Percentiles rank a stretch among this genome's conserved stretches.
Conservation (phyloP, 108 stramenopile genomes). For the Nannochloropsis oceanica region DNA sequence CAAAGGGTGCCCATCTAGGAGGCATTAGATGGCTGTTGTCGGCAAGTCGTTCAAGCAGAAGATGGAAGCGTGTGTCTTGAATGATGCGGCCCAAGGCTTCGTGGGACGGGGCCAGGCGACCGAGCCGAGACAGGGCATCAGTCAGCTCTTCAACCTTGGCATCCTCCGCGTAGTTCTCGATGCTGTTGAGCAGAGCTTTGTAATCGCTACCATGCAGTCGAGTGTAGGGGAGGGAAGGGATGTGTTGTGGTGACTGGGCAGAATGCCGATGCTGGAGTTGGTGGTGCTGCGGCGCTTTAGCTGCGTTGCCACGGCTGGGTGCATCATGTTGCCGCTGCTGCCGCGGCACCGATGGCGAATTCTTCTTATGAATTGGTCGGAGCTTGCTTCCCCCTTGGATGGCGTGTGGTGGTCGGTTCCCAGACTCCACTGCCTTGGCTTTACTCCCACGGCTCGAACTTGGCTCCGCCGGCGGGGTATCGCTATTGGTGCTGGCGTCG, state of each 20-base stretch:
- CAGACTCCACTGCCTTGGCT: neutral
- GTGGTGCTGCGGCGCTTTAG: neutral
- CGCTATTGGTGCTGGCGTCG: neutral
- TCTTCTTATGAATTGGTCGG: neutral
- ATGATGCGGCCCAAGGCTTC: neutral
- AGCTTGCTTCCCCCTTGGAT: neutral
- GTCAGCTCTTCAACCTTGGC: neutral
- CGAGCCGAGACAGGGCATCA: neutral
- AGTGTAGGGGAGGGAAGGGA: neutral
- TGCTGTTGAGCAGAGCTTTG: neutral
- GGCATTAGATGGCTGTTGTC: neutral
- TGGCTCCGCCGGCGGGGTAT: neutral
- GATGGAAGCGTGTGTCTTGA: neutral
- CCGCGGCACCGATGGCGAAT: neutral
- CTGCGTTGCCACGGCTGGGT: neutral
- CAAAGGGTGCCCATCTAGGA: neutral
- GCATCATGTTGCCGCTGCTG: neutral
- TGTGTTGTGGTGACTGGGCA: neutral
- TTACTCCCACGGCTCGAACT: neutral
- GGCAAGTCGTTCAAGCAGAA: neutral
- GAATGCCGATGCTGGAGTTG: neutral
- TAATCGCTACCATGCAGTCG: neutral
- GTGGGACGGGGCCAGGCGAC: neutral
- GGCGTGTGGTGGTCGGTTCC: neutral
- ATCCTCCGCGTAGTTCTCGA: neutral